These are phyloP conservation scores for Fragaria vesca DNA, from an alignment of 306 rosid genomes.

Conservation along the genomic window DNA sequence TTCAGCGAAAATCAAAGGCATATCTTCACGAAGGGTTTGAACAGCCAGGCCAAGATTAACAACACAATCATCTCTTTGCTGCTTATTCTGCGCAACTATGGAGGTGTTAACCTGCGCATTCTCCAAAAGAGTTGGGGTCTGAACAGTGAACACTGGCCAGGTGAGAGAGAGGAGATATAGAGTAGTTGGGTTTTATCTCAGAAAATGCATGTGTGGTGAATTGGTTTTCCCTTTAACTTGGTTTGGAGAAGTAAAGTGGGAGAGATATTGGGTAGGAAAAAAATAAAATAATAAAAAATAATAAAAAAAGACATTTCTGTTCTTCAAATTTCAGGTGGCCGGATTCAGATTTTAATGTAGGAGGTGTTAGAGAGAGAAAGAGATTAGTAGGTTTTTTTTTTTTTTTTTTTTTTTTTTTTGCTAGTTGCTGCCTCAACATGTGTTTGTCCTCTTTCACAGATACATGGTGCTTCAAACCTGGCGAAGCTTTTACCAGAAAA, in stretches of 20 bases:
- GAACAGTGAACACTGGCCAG: conserved; percentile 31
- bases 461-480: too few species aligned
- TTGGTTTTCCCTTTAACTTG: conserved; percentile 52
- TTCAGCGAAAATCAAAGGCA: conserved; percentile 66
- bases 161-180: conserved; percentile 31
- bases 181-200: conserved; percentile 38
- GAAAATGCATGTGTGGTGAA: conserved; percentile 40
- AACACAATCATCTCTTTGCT: conserved; percentile 66
- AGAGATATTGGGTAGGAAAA: conserved; percentile 51
- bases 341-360: conserved; percentile 26
- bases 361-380: neutral
- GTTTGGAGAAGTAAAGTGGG: conserved; percentile 51
- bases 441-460: too few species aligned
- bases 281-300: too few species aligned
- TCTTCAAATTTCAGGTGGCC: neutral
- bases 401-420: too few species aligned
- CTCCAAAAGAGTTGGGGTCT: conserved; percentile 34
- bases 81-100: conserved; percentile 41
- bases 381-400: too few species aligned
- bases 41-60: conserved; percentile 88
- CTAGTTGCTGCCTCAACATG: too few species aligned
- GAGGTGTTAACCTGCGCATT: conserved; percentile 56
- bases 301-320: conserved; percentile 68
- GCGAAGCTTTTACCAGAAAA: too few species aligned
- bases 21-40: conserved; percentile 83